Evolutionary conservation across 768 basidiomycete species (phyloP).

Genomic region (Polyporus arcularius): DNA sequence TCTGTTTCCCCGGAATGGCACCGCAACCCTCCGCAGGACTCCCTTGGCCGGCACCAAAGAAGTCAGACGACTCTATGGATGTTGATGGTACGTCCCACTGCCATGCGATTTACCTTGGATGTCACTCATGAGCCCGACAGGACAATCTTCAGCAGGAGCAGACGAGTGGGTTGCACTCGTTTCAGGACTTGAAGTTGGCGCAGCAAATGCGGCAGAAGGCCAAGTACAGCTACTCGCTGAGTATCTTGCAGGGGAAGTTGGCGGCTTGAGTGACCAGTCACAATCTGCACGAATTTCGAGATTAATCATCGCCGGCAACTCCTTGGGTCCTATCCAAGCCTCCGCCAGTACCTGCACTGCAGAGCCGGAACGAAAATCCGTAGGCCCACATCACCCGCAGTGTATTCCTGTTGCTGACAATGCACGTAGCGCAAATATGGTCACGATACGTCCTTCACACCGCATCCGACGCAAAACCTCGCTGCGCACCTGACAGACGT

Average conservation of each 20-base stretch:
- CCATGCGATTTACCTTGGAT: neutral
- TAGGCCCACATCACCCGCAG: slow-evolving; percentile 34
- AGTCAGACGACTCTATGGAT: slow-evolving; percentile 54
- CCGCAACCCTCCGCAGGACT: slow-evolving; percentile 47
- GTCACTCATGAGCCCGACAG: neutral
- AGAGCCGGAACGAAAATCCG: slow-evolving; percentile 54
- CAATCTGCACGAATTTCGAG: slow-evolving; percentile 75
- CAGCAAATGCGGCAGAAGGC: slow-evolving; percentile 60
- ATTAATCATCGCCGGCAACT: slow-evolving; percentile 89
- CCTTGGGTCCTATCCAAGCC: slow-evolving; percentile 56
- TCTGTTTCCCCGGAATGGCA: slow-evolving; percentile 84
- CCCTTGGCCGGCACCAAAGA: slow-evolving; percentile 15
- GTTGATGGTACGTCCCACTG: slow-evolving; percentile 55
- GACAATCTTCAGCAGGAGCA: neutral
- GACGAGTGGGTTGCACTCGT: slow-evolving; percentile 84
- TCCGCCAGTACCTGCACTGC: slow-evolving; percentile 29
- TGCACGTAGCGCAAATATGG: slow-evolving; percentile 61
- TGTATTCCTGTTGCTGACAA: neutral
- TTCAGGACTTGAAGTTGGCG: slow-evolving; percentile 84
- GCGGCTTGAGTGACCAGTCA: slow-evolving; percentile 64
- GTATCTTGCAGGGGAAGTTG: slow-evolving; percentile 83
- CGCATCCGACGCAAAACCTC: slow-evolving; percentile 73
- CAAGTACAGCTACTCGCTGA: slow-evolving; percentile 88
- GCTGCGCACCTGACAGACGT: slow-evolving; percentile 75
- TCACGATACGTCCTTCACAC: slow-evolving; percentile 68